Evolutionary conservation across 2,329 filamentous ascomycete genomes (phyloP), one percentile per base, ranked within the genome.

Genomic region (Drechslera avenae): DNA sequence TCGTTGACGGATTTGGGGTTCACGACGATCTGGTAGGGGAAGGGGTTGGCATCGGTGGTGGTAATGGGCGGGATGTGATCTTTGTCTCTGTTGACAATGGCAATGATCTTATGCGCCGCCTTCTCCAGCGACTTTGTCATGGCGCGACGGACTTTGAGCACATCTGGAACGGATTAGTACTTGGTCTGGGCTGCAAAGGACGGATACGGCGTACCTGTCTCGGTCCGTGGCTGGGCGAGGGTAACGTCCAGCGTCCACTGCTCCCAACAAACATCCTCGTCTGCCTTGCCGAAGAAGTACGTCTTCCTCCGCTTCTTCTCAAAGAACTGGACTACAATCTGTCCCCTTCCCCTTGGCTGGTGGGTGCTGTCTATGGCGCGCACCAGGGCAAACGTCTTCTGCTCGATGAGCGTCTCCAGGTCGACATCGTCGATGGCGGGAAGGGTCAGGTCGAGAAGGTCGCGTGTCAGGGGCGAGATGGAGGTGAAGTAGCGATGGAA

Each of bases 11-110:
- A 39, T 67, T 90, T 90, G 50, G 90, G 90, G 69, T 96, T 94
- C 52, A 97, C 85, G 54, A 88, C 83, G 69, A 97, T 96, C 73
- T 92, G 88, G 75, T 96, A 97, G 0, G 93, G 93, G 68, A 97
- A 99, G 0, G 94, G 93, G 72, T 97, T 97, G 39, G 89, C 81
- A 56, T 93, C 90, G 69, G 87, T 91, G 17, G 91, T 94, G 7
- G 91, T 97, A 65, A 97, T 97, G 42, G 93, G 94, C 1, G 94
- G 94, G 60, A 99, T 97, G 74, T 97, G 94, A 67, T 95, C 90
- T 73, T 95, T 96, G 75, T 97, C 89, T 43, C 84, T 79, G 75
- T 96, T 96, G 65, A 90, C 91, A 46, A 90, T 88, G 56, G 86
- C 87, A 62, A 97, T 85, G 64, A 97, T 93, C 76, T 96, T 96